Evolutionary conservation across 140 eudicot species (phyloP).

Genomic region (Ambrosia hybrid): DNA sequence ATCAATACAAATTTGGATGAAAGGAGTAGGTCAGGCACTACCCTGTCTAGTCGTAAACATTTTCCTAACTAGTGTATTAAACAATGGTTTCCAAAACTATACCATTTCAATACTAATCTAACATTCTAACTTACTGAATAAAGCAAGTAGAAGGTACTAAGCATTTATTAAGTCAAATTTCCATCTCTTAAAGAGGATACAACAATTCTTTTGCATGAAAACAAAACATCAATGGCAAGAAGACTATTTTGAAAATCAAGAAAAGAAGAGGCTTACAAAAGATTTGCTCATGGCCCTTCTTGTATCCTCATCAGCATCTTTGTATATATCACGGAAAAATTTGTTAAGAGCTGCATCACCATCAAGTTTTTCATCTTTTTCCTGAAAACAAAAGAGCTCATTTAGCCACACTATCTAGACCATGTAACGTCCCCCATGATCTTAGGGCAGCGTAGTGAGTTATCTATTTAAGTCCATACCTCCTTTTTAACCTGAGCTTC

Average conservation of each 20-base stretch:
- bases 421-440: no score
- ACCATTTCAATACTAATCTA: no score
- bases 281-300: slow-evolving; percentile 97
- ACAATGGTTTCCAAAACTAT: neutral
- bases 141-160: no score
- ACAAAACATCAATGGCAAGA: no score
- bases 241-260: neutral
- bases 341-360: slow-evolving; percentile 99
- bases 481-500: slow-evolving; percentile 95
- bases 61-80: neutral
- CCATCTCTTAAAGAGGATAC: no score
- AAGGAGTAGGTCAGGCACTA: neutral
- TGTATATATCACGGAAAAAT: slow-evolving; percentile 83
- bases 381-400: slow-evolving; percentile 37
- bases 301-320: slow-evolving; percentile 95
- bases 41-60: no score
- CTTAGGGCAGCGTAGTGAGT: neutral
- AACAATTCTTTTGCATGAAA: neutral
- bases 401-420: neutral
- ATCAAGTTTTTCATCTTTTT: slow-evolving; percentile 95
- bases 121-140: no score
- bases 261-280: slow-evolving; percentile 59
- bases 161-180: no score
- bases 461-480: slow-evolving; percentile 36
- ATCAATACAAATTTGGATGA: neutral